Percentiles rank a stretch among this genome's conserved stretches.
Evolutionary conservation across 768 basidiomycete species (phyloP).

Genomic region (Leccinum boreale): DNA sequence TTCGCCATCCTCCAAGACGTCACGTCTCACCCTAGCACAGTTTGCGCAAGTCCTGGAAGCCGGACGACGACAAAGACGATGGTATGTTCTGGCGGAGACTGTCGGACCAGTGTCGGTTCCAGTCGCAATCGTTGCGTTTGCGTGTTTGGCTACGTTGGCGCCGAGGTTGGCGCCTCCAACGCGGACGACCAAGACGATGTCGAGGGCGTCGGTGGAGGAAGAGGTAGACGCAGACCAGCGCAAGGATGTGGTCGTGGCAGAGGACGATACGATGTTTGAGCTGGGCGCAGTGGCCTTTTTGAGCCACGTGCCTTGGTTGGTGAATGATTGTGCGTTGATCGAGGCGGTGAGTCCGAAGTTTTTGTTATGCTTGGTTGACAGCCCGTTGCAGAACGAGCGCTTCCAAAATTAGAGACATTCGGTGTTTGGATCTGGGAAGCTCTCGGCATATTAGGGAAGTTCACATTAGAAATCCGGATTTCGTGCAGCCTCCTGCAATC

Average conservation of each 20-base stretch:
- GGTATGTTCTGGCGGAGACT: not conserved
- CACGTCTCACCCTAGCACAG: not conserved
- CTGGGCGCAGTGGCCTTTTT: conserved; percentile 8
- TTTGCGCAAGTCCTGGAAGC: not conserved
- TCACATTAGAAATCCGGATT: too few relatives aligned
- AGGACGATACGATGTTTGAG: conserved; percentile 14
- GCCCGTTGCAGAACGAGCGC: too few relatives aligned
- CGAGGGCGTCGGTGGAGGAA: not conserved
- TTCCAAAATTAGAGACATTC: too few relatives aligned
- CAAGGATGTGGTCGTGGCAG: not conserved
- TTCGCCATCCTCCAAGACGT: not conserved
- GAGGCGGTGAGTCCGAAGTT: not conserved
- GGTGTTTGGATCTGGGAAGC: too few relatives aligned
- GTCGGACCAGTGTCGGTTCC: not conserved
- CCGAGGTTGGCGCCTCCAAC: not conserved
- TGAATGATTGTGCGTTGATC: not conserved
- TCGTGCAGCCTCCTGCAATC: too few relatives aligned
- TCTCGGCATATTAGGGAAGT: too few relatives aligned
- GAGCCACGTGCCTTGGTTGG: conserved; percentile 2
- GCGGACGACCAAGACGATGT: not conserved
- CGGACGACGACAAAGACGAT: not conserved
- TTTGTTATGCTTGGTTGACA: too few relatives aligned
- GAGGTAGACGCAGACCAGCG: not conserved
- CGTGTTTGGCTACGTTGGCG: not conserved
- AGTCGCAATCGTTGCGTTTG: not conserved